A percentile compares a stretch with the other conserved stretches of the same genome.
Conservation (phyloP, 2,329 filamentous ascomycete genomes). For the Neospermospora avenae region DNA sequence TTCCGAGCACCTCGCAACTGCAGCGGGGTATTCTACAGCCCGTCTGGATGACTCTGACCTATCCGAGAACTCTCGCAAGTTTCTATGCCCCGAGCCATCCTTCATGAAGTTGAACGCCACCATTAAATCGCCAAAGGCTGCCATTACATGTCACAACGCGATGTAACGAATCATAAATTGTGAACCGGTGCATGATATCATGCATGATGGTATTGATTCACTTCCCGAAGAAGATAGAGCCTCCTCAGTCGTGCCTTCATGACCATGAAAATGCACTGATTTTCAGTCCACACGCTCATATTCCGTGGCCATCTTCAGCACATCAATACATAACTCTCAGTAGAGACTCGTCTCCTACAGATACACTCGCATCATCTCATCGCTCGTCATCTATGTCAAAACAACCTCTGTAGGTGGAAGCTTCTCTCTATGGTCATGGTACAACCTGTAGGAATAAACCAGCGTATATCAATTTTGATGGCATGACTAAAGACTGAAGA, state of each 20-base stretch:
- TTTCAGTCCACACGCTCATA: too few relatives aligned
- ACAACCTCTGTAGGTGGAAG: too few relatives aligned
- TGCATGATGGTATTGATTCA: too few relatives aligned
- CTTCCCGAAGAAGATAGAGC: too few relatives aligned
- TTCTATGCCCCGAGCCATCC: slow-evolving; percentile 1
- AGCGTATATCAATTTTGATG: not conserved
- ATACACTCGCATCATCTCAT: too few relatives aligned
- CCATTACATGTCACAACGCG: not conserved
- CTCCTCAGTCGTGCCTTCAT: too few relatives aligned
- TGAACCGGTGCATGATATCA: slow-evolving; percentile 27
- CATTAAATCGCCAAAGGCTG: not conserved
- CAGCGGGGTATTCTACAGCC: not conserved
- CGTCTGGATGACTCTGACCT: not conserved
- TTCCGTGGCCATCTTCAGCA: too few relatives aligned
- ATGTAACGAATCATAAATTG: slow-evolving; percentile 18
- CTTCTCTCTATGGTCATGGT: too few relatives aligned
- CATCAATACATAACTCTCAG: too few relatives aligned
- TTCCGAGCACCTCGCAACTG: not conserved
- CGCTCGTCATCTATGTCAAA: too few relatives aligned
- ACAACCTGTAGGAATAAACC: not conserved
- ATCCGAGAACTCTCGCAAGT: not conserved
- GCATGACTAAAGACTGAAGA: not conserved
- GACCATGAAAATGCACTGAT: too few relatives aligned
- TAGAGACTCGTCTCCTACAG: too few relatives aligned
- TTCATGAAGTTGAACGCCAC: not conserved